phyloP scores from a whole-genome alignment of 2,329 filamentous ascomycete species.

The Fusarium sp. region DNA sequence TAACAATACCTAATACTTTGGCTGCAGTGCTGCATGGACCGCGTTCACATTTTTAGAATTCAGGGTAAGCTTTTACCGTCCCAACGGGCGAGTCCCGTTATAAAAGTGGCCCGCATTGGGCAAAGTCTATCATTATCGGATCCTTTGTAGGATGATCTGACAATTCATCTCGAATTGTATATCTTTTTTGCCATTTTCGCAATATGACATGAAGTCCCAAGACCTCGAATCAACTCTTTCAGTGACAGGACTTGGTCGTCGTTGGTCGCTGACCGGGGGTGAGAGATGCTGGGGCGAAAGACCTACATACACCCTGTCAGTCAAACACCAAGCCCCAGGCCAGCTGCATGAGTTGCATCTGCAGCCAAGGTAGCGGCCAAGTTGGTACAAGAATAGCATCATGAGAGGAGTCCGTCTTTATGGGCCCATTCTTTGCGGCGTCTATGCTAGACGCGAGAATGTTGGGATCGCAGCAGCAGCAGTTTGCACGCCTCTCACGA shows the following conservation, averaged over 20 bases:
- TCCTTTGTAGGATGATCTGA: constrained; percentile 29
- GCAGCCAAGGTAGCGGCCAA: constrained; percentile 14
- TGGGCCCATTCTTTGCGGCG: constrained; percentile 12
- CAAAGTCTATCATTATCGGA: constrained; percentile 9
- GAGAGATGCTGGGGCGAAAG: constrained; percentile 24
- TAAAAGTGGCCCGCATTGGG: constrained; percentile 9
- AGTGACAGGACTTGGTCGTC: constrained; percentile 10
- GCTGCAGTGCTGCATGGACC: constrained; percentile 3
- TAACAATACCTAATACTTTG: background rate
- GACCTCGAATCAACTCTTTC: constrained; percentile 27
- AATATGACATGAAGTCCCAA: background rate
- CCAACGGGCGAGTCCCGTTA: constrained; percentile 12
- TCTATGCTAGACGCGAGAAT: constrained; percentile 32
- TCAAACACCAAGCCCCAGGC: constrained; percentile 27
- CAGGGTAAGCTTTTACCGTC: background rate
- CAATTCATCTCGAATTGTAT: constrained; percentile 5
- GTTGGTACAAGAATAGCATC: constrained; percentile 37
- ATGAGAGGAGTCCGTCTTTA: constrained; percentile 1
- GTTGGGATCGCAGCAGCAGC: background rate
- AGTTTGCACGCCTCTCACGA: constrained; percentile 2
- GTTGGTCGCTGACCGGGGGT: constrained; percentile 25
- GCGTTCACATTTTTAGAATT: constrained; percentile 3
- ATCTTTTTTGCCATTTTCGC: background rate
- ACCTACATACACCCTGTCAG: constrained; percentile 17
- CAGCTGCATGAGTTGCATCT: constrained; percentile 32